A percentile compares a stretch with the other conserved stretches of the same genome.
Conservation (phyloP, 2,329 filamentous ascomycete genomes). For the Leptographium procerum region DNA sequence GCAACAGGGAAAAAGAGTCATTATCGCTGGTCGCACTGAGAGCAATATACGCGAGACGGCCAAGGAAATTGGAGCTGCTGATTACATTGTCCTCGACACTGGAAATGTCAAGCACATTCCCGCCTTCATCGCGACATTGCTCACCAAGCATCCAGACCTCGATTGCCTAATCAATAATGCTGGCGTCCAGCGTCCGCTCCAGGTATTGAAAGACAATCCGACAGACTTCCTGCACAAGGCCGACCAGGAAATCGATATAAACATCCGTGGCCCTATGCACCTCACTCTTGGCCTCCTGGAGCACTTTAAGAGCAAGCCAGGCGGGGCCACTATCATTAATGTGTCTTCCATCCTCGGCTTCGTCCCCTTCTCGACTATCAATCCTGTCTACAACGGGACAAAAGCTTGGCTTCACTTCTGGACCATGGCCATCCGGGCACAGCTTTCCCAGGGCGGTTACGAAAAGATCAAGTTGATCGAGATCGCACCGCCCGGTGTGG, state of each 20-base stretch:
- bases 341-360: background rate
- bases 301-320: background rate
- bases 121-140: background rate
- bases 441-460: background rate
- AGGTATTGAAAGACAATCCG: background rate
- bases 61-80: background rate
- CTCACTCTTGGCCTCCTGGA: background rate
- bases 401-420: background rate
- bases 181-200: background rate
- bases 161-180: background rate
- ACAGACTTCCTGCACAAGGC: background rate
- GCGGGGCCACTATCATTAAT: background rate
- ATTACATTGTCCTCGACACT: background rate
- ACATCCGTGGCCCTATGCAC: background rate
- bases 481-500: background rate
- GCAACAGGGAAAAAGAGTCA: background rate
- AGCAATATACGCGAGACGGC: background rate
- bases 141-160: background rate
- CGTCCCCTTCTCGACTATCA: background rate
- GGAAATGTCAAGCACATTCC: background rate
- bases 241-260: background rate
- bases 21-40: background rate
- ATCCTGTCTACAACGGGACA: background rate
- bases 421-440: background rate
- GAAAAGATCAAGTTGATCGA: background rate